Evolutionary conservation across 805 yeast genomes (phyloP), one percentile per base, ranked within the genome.

Genomic region (Wickerhamiella siamensis): DNA sequence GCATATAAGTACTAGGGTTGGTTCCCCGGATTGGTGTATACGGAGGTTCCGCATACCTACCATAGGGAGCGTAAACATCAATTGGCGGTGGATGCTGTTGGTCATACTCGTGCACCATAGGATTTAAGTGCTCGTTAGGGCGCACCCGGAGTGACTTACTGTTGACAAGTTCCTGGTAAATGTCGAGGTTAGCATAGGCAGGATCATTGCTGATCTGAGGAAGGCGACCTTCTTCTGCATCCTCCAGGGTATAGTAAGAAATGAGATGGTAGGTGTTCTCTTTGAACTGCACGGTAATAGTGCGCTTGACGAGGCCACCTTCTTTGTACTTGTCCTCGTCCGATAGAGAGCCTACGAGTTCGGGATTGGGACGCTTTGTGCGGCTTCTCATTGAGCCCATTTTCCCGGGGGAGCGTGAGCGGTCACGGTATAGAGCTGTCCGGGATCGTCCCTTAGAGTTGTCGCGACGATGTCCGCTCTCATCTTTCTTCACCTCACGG

Each of bases 241-340:
- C 95, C 17, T 73, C 73, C 0, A 84, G 78, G 24, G 72, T 65
- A 56, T 83, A 87, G 59, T 87, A 87, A 6, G 87, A 75, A 2
- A 87, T 75, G 43, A 87, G 60, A 54, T 88, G 95, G 43, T 54
- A 58, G 5, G 51, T 52, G 24, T 51, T 45, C 17, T 61, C 60
- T 1, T 41, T 35, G 34, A 38, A 45, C 18, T 60, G 58, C 14
- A 79, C 59, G n/a, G 75, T 70, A 20, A 83, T 65, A 0, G 96
- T 83, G 58, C 86, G 84, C 58, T 87, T 87, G 45, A 84, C 74
- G 36, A 87, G 66, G 0, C 95, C 95, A 36, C 69, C 67, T 37
- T 73, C 77, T 53, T 77, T 77, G 54, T 77, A 79, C 10, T 76
- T 76, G 52, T 75, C 77, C 0, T 77, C 69, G 29, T 72, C 71